Conservation (phyloP, 106 monocot species). For the Vanilla planifolia region DNA sequence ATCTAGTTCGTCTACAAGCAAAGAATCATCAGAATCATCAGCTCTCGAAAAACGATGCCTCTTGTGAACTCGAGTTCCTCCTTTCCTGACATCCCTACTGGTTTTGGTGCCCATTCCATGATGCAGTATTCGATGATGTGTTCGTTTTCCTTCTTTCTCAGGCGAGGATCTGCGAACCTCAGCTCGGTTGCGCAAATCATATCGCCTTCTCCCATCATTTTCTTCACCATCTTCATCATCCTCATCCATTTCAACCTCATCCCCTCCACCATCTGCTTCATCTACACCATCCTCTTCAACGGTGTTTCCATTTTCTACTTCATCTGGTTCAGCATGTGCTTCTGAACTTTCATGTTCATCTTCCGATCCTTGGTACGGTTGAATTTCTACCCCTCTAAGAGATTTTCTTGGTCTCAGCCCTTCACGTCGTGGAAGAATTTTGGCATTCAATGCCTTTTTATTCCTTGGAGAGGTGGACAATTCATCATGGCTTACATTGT, state of each 20-base stretch:
- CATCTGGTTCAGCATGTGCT: slow-evolving; percentile 40
- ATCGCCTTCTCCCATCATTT: slow-evolving; percentile 78
- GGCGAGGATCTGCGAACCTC: slow-evolving; percentile 76
- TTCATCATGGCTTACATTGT: slow-evolving; percentile 46
- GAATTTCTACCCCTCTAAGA: slow-evolving; percentile 24
- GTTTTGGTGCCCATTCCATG: slow-evolving; percentile 74
- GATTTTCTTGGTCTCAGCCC: slow-evolving; percentile 83
- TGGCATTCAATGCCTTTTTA: slow-evolving; percentile 34
- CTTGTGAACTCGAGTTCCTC: slow-evolving; percentile 72
- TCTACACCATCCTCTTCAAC: slow-evolving; percentile 41
- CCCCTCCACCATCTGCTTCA: slow-evolving; percentile 60
- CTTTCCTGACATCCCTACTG: slow-evolving; percentile 61
- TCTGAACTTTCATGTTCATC: slow-evolving; percentile 75
- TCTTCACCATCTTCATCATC: slow-evolving; percentile 82
- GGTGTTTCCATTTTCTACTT: slow-evolving; percentile 45
- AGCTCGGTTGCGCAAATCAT: slow-evolving; percentile 85
- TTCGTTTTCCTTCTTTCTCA: slow-evolving; percentile 83
- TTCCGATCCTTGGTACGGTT: slow-evolving; percentile 59
- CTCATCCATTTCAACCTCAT: slow-evolving; percentile 66
- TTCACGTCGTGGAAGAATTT: slow-evolving; percentile 64
- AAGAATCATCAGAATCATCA: slow-evolving; percentile 99
- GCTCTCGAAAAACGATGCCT: slow-evolving; percentile 49
- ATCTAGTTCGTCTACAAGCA: slow-evolving; percentile 94
- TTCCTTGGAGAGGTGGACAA: slow-evolving; percentile 25
- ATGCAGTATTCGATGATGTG: slow-evolving; percentile 77